Evolutionary conservation across 768 basidiomycete species (phyloP).

Genomic region (Russula ochroleuca): DNA sequence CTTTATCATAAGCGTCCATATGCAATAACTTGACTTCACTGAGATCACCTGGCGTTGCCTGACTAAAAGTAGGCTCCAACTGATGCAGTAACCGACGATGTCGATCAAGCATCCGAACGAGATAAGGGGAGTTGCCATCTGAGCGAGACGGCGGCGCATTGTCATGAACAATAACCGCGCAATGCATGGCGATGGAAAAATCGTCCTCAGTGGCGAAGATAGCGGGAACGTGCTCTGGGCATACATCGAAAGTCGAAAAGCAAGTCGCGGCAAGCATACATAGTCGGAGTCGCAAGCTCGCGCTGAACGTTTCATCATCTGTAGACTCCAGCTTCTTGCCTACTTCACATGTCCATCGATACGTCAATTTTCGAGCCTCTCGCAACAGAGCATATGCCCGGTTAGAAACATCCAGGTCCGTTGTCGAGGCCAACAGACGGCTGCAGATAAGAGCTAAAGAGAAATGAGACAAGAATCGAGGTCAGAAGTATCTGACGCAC

Average conservation of each 20-base stretch:
- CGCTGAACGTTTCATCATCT: not conserved
- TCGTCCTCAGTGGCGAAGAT: constrained; percentile 4
- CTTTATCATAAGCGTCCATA: not conserved
- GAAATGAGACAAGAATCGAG: not conserved
- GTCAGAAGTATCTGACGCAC: not conserved
- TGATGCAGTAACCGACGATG: constrained; percentile 11
- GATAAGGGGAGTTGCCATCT: not conserved
- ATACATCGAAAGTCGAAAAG: constrained; percentile 9
- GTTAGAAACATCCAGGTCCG: not conserved
- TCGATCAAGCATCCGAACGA: constrained; percentile 9
- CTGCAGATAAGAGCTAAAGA: constrained; percentile 8
- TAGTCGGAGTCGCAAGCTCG: not conserved
- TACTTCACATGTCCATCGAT: not conserved
- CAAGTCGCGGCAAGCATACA: constrained; percentile 6
- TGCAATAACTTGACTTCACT: not conserved
- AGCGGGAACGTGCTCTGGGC: not conserved
- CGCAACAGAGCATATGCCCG: too few relatives aligned
- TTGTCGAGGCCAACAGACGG: constrained; percentile 9
- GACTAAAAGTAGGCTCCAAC: constrained; percentile 1
- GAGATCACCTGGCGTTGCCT: not conserved
- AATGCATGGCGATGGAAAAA: constrained; percentile 14
- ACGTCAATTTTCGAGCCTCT: not conserved
- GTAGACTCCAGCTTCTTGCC: not conserved
- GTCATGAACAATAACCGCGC: constrained; percentile 16
- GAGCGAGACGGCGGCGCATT: constrained; percentile 11